Percentiles rank a stretch among this genome's conserved stretches.
These are phyloP conservation scores for Fusarium pilosicola DNA, from an alignment of 2,329 filamentous ascomycete genomes.

Conservation along the genomic window DNA sequence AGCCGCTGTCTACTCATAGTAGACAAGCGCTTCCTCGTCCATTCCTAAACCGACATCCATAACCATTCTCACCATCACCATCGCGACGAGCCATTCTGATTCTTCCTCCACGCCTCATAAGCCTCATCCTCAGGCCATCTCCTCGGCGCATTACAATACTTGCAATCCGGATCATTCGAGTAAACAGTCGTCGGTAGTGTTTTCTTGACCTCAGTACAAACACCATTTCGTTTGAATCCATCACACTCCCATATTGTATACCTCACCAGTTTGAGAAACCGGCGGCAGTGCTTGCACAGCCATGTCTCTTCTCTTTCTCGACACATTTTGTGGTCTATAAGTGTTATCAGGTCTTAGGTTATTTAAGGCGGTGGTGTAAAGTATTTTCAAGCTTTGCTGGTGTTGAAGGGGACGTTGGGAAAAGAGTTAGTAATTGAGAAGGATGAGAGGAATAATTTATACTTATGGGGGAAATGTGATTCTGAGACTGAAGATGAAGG, in stretches of 20 bases:
- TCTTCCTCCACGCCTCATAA: neutral
- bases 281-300: neutral
- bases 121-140: neutral
- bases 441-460: neutral
- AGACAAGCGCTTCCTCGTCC: too few relatives aligned
- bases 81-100: neutral
- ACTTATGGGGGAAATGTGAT: neutral
- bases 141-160: neutral
- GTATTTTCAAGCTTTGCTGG: neutral
- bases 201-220: neutral
- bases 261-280: neutral
- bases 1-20: too few relatives aligned
- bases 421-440: rapidly evolving
- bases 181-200: neutral
- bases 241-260: neutral
- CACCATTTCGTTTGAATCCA: neutral
- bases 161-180: neutral
- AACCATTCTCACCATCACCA: neutral
- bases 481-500: neutral
- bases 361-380: too few relatives aligned
- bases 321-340: neutral
- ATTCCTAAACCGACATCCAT: too few relatives aligned
- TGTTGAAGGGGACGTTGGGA: rapidly evolving
- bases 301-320: neutral
- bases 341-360: too few relatives aligned